These are phyloP conservation scores for Populus alba DNA, from an alignment of 345 rosid genomes.

Conservation along the genomic window DNA sequence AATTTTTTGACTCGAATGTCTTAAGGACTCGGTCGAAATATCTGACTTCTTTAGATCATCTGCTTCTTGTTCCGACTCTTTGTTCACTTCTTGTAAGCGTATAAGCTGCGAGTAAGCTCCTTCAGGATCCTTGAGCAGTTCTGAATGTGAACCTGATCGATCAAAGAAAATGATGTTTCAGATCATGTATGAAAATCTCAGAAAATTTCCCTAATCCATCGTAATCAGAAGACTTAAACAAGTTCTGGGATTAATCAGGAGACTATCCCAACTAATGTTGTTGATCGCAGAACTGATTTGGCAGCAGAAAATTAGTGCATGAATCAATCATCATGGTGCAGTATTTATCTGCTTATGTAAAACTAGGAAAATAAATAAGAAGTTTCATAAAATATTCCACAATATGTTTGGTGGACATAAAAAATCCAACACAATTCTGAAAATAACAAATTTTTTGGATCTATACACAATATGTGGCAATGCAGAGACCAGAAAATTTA, in stretches of 20 bases:
- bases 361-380: not conserved
- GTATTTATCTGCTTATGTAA: not conserved
- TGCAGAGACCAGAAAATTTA: not conserved
- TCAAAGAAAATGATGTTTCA: not conserved
- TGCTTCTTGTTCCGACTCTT: slow-evolving; percentile 31
- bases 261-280: not conserved
- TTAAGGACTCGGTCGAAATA: slow-evolving; percentile 7
- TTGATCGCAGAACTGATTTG: not conserved
- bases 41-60: slow-evolving; percentile 31
- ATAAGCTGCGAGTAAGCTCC: slow-evolving; percentile 91
- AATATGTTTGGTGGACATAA: not conserved
- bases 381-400: not conserved
- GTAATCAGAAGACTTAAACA: not conserved
- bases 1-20: slow-evolving; percentile 39
- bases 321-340: not conserved
- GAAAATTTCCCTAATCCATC: not conserved
- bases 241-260: not conserved
- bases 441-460: not conserved
- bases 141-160: slow-evolving; percentile 46
- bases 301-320: not conserved
- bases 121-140: slow-evolving; percentile 57
- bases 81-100: slow-evolving; percentile 63
- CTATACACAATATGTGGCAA: not conserved
- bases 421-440: not conserved
- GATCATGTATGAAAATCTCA: not conserved